Conservation (phyloP, 805 yeast genomes). For the Maudiozyma bulderi region DNA sequence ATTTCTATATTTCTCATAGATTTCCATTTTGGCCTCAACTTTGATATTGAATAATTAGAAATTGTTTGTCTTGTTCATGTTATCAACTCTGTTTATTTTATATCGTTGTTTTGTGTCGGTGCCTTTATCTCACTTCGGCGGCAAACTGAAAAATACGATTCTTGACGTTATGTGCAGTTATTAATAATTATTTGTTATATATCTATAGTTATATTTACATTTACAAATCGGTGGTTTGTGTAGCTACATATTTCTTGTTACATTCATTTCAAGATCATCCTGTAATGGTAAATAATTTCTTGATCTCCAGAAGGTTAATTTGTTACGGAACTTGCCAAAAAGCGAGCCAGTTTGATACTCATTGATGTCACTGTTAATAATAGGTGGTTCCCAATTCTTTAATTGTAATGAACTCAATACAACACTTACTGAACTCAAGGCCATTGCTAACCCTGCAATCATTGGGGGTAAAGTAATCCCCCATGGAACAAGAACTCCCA, state of each 20-base stretch:
- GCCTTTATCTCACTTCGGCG: too few species aligned
- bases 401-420: constrained; percentile 68
- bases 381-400: constrained; percentile 48
- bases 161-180: not conserved
- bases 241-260: not conserved
- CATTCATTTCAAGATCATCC: not conserved
- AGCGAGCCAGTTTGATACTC: not conserved
- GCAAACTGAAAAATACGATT: too few species aligned
- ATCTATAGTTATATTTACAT: not conserved
- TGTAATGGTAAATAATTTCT: not conserved
- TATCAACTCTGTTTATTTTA: too few species aligned
- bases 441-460: constrained; percentile 89
- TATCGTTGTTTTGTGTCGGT: too few species aligned
- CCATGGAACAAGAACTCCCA: constrained; percentile 80
- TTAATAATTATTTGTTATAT: not conserved
- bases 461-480: constrained; percentile 74
- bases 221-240: not conserved
- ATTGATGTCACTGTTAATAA: not conserved
- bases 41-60: too few species aligned
- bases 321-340: not conserved
- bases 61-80: too few species aligned
- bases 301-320: not conserved
- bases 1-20: too few species aligned
- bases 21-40: too few species aligned
- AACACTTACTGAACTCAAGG: constrained; percentile 82